Percentiles rank a stretch among this genome's conserved stretches.
Evolutionary conservation across 306 rosid genomes (phyloP).

Genomic region (Vigna mungo): DNA sequence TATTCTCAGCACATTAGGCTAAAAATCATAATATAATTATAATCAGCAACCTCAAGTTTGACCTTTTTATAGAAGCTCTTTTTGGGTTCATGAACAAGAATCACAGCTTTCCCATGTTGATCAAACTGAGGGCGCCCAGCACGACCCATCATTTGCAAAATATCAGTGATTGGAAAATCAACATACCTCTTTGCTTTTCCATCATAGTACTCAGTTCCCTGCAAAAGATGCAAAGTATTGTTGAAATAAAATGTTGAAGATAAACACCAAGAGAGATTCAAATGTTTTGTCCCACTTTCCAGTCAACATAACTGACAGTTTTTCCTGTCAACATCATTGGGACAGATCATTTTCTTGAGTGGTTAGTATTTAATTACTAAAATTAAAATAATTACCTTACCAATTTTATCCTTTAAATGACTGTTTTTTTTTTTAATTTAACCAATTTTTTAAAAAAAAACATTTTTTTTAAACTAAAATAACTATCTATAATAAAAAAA

Average conservation of each 20-base stretch:
- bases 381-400: too few species aligned
- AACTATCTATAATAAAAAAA: too few species aligned
- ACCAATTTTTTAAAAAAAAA: too few species aligned
- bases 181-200: slow-evolving; percentile 94
- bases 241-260: slow-evolving; percentile 25
- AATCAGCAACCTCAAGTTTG: slow-evolving; percentile 36
- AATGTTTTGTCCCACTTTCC: background rate
- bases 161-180: slow-evolving; percentile 98
- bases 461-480: too few species aligned
- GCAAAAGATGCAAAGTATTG: slow-evolving; percentile 42
- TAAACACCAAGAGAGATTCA: slow-evolving; percentile 11
- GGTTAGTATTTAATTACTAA: background rate
- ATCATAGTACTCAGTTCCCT: slow-evolving; percentile 95
- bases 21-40: slow-evolving; percentile 20
- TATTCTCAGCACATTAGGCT: slow-evolving; percentile 35
- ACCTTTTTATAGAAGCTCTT: slow-evolving; percentile 99
- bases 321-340: slow-evolving; percentile 8
- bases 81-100: slow-evolving; percentile 99
- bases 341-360: background rate
- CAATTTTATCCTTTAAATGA: too few species aligned
- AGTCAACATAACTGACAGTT: slow-evolving; percentile 10
- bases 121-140: slow-evolving; percentile 99
- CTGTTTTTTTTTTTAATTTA: too few species aligned
- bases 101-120: slow-evolving; percentile 98
- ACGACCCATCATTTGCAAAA: slow-evolving; percentile 99